Evolutionary conservation across 169 alveolate genomes (phyloP).

Genomic region (Cryptosporidium muris): DNA sequence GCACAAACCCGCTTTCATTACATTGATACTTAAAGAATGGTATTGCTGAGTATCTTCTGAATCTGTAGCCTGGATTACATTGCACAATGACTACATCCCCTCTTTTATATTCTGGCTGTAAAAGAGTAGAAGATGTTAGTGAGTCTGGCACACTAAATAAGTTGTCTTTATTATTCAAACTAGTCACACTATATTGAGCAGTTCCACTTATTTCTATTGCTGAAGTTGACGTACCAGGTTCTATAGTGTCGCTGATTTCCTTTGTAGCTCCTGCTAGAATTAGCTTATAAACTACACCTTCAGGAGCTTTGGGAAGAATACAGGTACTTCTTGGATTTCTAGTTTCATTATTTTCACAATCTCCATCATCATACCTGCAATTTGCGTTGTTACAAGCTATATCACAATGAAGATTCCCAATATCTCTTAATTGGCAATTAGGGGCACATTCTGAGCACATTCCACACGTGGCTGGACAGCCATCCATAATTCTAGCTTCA

Average conservation of each 20-base stretch:
- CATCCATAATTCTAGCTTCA: constrained; percentile 77
- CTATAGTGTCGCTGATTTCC: too few relatives aligned
- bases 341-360: constrained; percentile 76
- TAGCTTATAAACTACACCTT: constrained; percentile 2
- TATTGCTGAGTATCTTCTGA: constrained; percentile 30
- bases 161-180: not conserved
- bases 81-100: constrained; percentile 17
- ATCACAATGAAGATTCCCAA: constrained; percentile 77
- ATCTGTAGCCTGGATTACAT: constrained; percentile 21
- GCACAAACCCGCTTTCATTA: constrained; percentile 56
- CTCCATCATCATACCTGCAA: constrained; percentile 77
- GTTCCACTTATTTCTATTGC: too few relatives aligned
- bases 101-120: constrained; percentile 17
- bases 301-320: constrained; percentile 29
- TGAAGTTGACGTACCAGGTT: too few relatives aligned
- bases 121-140: not conserved
- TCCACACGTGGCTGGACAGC: constrained; percentile 78
- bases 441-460: constrained; percentile 79
- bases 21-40: constrained; percentile 55
- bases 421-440: constrained; percentile 77
- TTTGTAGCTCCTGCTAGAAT: not conserved
- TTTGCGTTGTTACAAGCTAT: constrained; percentile 76
- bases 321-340: constrained; percentile 5
- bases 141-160: not conserved
- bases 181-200: too few relatives aligned